These are phyloP conservation scores for Bolboschoenoplectus hybrid DNA, from an alignment of 202 grass and related monocot species.

Conservation along the genomic window DNA sequence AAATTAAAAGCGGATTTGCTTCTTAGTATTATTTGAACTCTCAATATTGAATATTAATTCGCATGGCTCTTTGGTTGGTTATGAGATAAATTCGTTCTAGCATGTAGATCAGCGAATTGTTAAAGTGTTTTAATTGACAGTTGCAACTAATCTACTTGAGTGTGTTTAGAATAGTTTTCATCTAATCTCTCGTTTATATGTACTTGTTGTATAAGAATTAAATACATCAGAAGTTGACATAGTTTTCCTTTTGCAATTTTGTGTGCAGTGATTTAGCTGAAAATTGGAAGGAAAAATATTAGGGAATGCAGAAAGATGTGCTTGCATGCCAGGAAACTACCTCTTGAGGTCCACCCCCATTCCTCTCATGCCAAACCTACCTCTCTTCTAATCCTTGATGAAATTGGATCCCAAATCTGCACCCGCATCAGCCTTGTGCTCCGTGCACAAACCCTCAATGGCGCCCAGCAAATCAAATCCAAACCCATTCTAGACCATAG, in stretches of 20 bases:
- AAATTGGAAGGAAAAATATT: constrained; percentile 45
- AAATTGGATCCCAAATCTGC: constrained; percentile 39
- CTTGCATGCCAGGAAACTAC: constrained; percentile 53
- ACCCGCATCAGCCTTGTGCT: constrained; percentile 31
- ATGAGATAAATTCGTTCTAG: background rate
- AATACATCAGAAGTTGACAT: constrained; percentile 14
- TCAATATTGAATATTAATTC: background rate
- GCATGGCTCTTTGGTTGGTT: background rate
- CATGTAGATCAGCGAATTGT: background rate
- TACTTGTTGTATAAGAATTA: background rate
- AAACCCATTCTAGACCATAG: constrained; percentile 59
- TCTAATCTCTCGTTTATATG: background rate
- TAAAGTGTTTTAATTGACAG: background rate
- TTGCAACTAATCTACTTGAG: background rate
- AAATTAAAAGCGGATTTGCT: background rate
- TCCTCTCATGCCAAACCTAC: constrained; percentile 45
- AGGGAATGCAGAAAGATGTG: constrained; percentile 93
- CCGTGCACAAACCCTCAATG: constrained; percentile 43
- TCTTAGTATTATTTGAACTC: background rate
- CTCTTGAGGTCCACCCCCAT: constrained; percentile 40
- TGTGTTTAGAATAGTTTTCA: background rate
- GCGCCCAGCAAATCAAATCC: constrained; percentile 38
- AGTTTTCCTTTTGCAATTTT: constrained; percentile 23
- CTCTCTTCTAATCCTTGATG: constrained; percentile 52
- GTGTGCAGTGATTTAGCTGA: constrained; percentile 41